Base-by-base conservation (phyloP, 768 basidiomycete species). In the Calocera cornea region DNA sequence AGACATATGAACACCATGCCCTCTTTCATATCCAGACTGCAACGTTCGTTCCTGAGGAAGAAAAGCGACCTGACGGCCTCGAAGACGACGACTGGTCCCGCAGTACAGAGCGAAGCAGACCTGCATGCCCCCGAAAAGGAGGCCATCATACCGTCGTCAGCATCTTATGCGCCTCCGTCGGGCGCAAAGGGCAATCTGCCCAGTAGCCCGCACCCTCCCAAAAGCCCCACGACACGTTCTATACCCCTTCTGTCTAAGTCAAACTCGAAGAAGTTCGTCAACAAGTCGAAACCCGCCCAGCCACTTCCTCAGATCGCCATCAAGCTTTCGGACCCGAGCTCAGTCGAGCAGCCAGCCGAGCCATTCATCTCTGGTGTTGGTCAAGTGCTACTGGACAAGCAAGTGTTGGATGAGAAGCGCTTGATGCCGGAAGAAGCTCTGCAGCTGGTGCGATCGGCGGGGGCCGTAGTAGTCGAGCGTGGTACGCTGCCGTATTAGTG, bases 401-500 rank as follows among this genome's bases (percentile, higher is more conserved):
- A 78, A 22, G 77, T 79, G 68, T 82, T 90, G 70, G 84, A 82
- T 2, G 80, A 82, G 65, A 82, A 82, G 69, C 80, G 83, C 68
- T 76, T 91, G 65, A 86, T 71, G 66, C 87, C 88, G 8, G 70
- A 79, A 41, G 87, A 92, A 74, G 79, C 87, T 1, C 81, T 88
- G 36, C 71, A 81, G 36, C 79, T 92, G 54, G 81, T 91, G 50
- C 82, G 84, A 67, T 83, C 84, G 64, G 89, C 89, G 73, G 83
- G 87, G n/a, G 79, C 84, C 71, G 81, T 83, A 65, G 88, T 92
- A 64, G 77, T 80, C 41, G 79, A 84, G 50, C 81, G 83, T 72
- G 90, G 89, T 85, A 77, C 34, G 84, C 75, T 17, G n/a, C n/a
- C 41, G 50, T 66, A n/a, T 33, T 44, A 8, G 17, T 17, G 12